Evolutionary conservation across 768 basidiomycete genomes (phyloP), one percentile per base, ranked within the genome.

Genomic region (Calocybe cyanea): DNA sequence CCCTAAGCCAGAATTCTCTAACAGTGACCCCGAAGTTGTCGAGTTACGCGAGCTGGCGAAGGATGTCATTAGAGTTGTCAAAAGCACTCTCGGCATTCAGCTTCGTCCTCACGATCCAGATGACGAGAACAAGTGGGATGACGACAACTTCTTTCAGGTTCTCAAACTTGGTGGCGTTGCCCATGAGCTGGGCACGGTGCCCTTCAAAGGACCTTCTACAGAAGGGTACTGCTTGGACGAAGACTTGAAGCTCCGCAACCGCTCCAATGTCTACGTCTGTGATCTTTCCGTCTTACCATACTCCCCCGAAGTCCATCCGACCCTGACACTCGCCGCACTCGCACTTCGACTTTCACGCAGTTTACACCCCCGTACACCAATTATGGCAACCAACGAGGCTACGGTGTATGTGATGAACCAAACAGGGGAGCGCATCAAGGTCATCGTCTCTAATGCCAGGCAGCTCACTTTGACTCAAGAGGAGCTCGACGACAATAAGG

Each of bases 241-340:
- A 14, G 30, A 49, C 35, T 51, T 60, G 17, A 45, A 48, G 39
- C 48, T 58, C 13, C 23, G 38, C 25, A 38, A 43, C 17, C 37
- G 30, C 10, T 15, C 46, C 7, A 46, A 45, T 20, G 49, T 62
- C 21, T 61, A 55, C 32, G 56, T 59, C 40, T 62, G 60, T 40
- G 60, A 62, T 33, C 42, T 60, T 9, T 60, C 60, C n/a, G 39
- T 62, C 10, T 61, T 62, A 46, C 60, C 60, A 10, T 53, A 25
- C 48, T 58, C 60, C 7, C 60, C 60, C 7, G 59, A 50, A 31
- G 60, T 48, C 39, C 61, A 61, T 33, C 60, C 41, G 2, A 42
- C 41, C 19, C 17, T 42, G 9, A 60, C 60, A 3, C 53, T 61
- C n/a, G 60, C 50, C 17, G 60, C 57, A 4, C 49, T 61, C 7